Percentiles rank a stretch among this genome's conserved stretches.
These are phyloP conservation scores for Fusarium buxicola DNA, from an alignment of 2,329 filamentous ascomycete species.

Conservation along the genomic window DNA sequence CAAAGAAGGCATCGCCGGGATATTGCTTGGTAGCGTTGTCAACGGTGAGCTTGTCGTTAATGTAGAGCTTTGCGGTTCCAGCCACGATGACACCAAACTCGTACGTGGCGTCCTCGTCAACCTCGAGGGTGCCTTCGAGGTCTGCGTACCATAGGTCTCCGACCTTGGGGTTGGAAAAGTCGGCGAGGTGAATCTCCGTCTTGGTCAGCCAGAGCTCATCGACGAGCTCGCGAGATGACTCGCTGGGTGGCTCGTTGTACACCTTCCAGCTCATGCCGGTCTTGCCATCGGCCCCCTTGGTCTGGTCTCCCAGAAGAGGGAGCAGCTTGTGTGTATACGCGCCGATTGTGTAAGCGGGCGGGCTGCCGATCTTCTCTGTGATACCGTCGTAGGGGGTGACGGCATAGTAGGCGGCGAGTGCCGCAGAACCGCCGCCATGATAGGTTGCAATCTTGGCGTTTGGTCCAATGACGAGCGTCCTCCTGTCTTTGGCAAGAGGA, in stretches of 20 bases:
- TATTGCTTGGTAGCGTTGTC: slow-evolving; percentile 74
- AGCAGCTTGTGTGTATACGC: slow-evolving; percentile 74
- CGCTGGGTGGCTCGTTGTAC: slow-evolving; percentile 68
- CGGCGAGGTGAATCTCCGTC: slow-evolving; percentile 62
- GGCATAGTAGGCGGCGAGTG: slow-evolving; percentile 71
- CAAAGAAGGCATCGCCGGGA: slow-evolving; percentile 73
- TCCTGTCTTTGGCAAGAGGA: slow-evolving; percentile 72
- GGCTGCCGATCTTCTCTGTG: slow-evolving; percentile 59
- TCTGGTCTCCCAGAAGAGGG: slow-evolving; percentile 65
- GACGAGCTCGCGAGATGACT: slow-evolving; percentile 59
- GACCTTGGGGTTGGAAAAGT: slow-evolving; percentile 65
- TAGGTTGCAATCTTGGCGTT: slow-evolving; percentile 68
- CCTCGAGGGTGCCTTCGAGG: slow-evolving; percentile 69
- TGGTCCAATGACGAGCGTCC: slow-evolving; percentile 67
- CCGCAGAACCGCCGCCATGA: slow-evolving; percentile 74
- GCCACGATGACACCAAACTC: slow-evolving; percentile 75
- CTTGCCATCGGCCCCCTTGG: slow-evolving; percentile 64
- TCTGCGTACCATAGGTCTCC: slow-evolving; percentile 69
- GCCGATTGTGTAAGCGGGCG: slow-evolving; percentile 67
- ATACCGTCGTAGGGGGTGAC: slow-evolving; percentile 80
- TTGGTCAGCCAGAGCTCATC: slow-evolving; percentile 62
- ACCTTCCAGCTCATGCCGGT: slow-evolving; percentile 71
- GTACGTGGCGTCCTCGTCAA: slow-evolving; percentile 70
- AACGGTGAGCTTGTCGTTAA: slow-evolving; percentile 71
- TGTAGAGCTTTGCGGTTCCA: slow-evolving; percentile 73